phyloP scores from a whole-genome alignment of 768 basidiomycete genomes.

The Suillus subalutaceus region DNA sequence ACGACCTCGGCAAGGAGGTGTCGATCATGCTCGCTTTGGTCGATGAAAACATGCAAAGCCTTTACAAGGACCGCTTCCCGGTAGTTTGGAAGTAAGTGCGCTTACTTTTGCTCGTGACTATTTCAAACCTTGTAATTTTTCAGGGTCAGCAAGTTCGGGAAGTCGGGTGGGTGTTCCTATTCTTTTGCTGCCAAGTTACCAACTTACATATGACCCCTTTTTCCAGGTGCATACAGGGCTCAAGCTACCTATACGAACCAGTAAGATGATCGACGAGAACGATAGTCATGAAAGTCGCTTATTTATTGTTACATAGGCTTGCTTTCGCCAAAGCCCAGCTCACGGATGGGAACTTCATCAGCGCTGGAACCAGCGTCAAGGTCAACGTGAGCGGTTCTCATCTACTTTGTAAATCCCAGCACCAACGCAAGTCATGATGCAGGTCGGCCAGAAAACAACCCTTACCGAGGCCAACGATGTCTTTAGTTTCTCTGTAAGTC shows the following conservation, averaged over 20 bases:
- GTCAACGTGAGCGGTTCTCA: background rate
- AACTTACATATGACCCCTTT: background rate
- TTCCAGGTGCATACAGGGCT: background rate
- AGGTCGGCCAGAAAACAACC: background rate
- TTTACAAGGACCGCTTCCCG: background rate
- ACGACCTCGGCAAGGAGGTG: background rate
- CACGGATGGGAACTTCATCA: background rate
- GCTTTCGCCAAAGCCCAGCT: background rate
- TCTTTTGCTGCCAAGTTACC: background rate
- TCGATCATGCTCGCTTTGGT: background rate
- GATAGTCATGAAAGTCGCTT: background rate
- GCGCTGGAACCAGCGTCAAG: background rate
- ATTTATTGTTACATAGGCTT: background rate
- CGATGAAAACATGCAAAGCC: background rate
- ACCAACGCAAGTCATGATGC: background rate
- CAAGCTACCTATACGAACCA: background rate
- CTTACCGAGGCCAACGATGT: background rate
- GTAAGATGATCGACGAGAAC: too few species aligned
- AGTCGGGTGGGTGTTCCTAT: background rate
- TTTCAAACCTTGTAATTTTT: background rate
- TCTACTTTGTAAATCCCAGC: too few species aligned
- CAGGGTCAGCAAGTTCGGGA: background rate
- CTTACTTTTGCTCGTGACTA: background rate
- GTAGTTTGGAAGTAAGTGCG: conserved; percentile 2
- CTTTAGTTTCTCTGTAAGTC: background rate